A percentile compares a stretch with the other conserved stretches of the same genome.
Conservation (phyloP, 2,329 filamentous ascomycete genomes). For the Bipolaris sorokiniana region DNA sequence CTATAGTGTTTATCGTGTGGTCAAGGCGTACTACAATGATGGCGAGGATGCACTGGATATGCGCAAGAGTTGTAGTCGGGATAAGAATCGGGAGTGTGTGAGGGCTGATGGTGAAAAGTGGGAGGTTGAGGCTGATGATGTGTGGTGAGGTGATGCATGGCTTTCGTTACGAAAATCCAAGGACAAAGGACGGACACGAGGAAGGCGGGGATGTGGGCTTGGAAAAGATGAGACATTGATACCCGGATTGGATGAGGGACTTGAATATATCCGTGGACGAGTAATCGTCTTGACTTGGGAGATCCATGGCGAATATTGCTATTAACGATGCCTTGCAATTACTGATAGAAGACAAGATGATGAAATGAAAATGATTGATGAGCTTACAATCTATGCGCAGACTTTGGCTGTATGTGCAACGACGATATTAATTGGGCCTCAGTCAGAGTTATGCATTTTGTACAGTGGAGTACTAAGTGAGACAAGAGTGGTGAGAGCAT, state of each 20-base stretch:
- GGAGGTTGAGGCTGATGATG: constrained; percentile 80
- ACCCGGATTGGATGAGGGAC: not conserved
- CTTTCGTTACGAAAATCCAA: too few relatives aligned
- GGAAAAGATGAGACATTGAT: not conserved
- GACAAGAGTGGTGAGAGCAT: too few relatives aligned
- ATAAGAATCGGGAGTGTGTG: constrained; percentile 76
- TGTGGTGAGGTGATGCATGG: constrained; percentile 64
- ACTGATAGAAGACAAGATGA: not conserved
- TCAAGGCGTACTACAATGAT: constrained; percentile 92
- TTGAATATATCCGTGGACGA: not conserved
- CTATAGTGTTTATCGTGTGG: constrained; percentile 84
- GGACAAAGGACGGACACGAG: too few relatives aligned
- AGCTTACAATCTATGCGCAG: not conserved
- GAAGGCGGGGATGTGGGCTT: too few relatives aligned
- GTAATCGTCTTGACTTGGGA: not conserved
- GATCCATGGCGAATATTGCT: not conserved
- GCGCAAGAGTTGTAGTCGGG: constrained; percentile 86
- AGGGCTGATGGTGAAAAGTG: constrained; percentile 80
- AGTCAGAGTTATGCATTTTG: too few relatives aligned
- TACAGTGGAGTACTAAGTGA: too few relatives aligned
- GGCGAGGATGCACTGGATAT: constrained; percentile 97
- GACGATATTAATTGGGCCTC: too few relatives aligned
- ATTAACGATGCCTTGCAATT: not conserved
- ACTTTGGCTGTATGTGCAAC: not conserved
- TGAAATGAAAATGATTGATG: not conserved